Base-by-base conservation (phyloP, 805 yeast genomes). In the Candida verbasci region DNA sequence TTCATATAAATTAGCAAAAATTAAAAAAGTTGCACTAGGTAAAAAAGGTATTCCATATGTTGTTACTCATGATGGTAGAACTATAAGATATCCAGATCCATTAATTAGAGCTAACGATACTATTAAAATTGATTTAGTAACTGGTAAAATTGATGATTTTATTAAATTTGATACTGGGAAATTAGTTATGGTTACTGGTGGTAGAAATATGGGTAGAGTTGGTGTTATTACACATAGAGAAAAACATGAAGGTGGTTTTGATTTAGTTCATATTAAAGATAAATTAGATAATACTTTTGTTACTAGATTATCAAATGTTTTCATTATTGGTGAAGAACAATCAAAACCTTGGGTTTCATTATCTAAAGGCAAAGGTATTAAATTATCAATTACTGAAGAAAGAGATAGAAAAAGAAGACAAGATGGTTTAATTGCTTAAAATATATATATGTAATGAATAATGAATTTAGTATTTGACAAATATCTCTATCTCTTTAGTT, bases 41-140 rank as follows among this genome's bases (percentile, higher is more conserved):
- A 93, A 91, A 85, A 87, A 81, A 77, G 96, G 96, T 67, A 80
- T 91, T 61, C 98, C 98, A 65, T 91, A 86, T 84, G 83, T 86
- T 65, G 97, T 91, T 56, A 91, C 98, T 66, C 98, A 91, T 82
- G 98, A 91, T 68, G 97, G 98, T 74, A 89, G 98, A 82, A 91
- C 98, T 67, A 76, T 91, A 78, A 89, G 97, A 76, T 91, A 89
- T 86, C 97, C 97, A 72, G 97, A 91, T 68, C 98, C 98, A 74
- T 71, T 74, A 57, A 81, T 91, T 82, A 91, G 78, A 76, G 88
- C 87, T 64, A 89, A 93, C 81, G 98, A 91, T 78, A 86, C 97
- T 57, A 96, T 91, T 66, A 89, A 89, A 82, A 75, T 91, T 65
- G 96, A 91, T 75, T 78, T 91, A 63, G 95, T 91, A 57, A 72